Evolutionary conservation across 257 asterid species (phyloP), one percentile per base, ranked within the genome.

Genomic region (Lycium barbarum): DNA sequence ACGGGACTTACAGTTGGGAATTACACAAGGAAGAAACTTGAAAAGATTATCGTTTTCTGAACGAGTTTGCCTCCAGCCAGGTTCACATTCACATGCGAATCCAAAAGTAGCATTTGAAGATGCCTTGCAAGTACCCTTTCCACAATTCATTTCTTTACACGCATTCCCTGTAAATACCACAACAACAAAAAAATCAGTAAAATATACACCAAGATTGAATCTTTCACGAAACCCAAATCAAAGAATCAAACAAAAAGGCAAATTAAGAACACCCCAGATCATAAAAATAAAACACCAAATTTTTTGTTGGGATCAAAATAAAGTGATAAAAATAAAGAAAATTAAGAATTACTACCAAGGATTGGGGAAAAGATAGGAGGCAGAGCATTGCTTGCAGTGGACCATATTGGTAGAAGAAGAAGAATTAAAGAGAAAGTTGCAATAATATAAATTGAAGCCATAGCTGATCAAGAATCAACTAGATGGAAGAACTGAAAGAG

Each of bases 11-110:
- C 98, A 93, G 33, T 93, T 90, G 72, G 98, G 98, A 72, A 95
- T 79, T 3, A 93, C 90, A 81, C 97, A 95, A 45, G 98, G 98
- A 83, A 95, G 78, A 86, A 91, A 95, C 38, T 33, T 85, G 18
- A 87, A 85, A 49, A 53, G 68, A 15, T 63, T 70, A 47, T 91
- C 91, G 12, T 85, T 85, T 20, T 85, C 68, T 5, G 84, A 83
- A 45, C 91, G 90, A 84, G 92, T 86, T 80, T 95, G 98, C 58
- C 61, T 86, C 98, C 98, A 95, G 0, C 97, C 98, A n/a, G 85
- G 35, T 2, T 91, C 93, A 67, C 98, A 95, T 57, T 83, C 90
- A 85, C 98, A 93, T 63, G 4, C 92, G 70, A 84, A 95, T 18
- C 95, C 96, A 5, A 91, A 79, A 10, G 82, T 82, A 84, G 61